Base-by-base conservation (phyloP, 2,329 filamentous ascomycete species). In the Erysiphe neolycopersici region DNA sequence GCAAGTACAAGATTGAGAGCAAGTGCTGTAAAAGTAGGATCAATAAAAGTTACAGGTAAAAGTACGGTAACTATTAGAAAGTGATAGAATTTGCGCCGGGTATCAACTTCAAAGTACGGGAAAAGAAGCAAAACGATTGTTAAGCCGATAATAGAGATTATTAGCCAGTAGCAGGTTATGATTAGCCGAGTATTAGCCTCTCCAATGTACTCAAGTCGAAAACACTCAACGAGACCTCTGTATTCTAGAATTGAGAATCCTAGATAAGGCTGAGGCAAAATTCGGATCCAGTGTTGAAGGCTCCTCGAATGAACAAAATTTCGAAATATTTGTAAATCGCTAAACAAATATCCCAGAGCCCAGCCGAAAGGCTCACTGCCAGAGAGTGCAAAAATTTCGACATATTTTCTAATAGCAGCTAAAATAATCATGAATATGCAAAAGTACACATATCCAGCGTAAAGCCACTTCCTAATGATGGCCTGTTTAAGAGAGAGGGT, bases 51-150 rank as follows among this genome's bases (percentile, higher is more conserved):
- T 1, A 81, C 74, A 0, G 89, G 85, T 1, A 95, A 67, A 45
- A 98, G 76, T 82, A 98, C 94, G 45, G 75, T 74, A 8, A 95
- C 87, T 79, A 95, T 95, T 69, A 87, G 93, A 51, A 91, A 91
- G 59, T 98, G 89, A 58, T 98, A 98, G 19, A 95, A 81, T 60
- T 98, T 98, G 42, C 89, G 75, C 42, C 89, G 73, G 1, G 89
- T 98, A 60, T 98, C 89, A 40, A 98, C 87, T 60, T 94, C 85
- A 50, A 80, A 85, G 42, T 81, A 64, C 3, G 73, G 65, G 36
- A 78, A 80, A 33, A 92, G 68, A 37, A 68, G 71, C 43, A 89
- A 71, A 8, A 94, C 81, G 4, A 80, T 65, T 10, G 73, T 61
- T 32, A 95, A 66, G 0, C 87, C 89, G 1, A 73, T 56, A 14